Base-by-base conservation (phyloP, 2,329 filamentous ascomycete species). In the Colletotrichum sp. region DNA sequence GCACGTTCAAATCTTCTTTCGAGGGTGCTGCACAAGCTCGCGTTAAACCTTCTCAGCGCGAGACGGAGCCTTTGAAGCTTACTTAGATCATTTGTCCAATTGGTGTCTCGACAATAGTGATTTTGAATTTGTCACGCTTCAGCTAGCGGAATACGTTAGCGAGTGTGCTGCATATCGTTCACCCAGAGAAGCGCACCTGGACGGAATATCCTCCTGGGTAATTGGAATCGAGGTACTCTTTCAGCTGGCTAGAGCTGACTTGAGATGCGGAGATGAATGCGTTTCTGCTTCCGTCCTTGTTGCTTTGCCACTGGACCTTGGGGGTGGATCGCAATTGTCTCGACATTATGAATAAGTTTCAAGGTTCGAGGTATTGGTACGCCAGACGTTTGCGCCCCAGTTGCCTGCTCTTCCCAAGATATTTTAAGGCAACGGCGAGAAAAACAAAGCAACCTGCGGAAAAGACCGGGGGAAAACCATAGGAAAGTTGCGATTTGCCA, bases 221-320 rank as follows among this genome's bases (percentile, higher is more conserved):
- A 6, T 72, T 62, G 5, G 7, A 32, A 28, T 72, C 70, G 16
- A 72, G 36, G 2, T 72, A 72, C 36, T 72, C 63, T 34, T 72
- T 72, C 13, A 72, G 55, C 28, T 72, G 70, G 13, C 63, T 62
- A 8, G 70, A 72, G 55, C 55, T 72, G 16, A 72, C 70, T 68
- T 68, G 55, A 2, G 63, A 68, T n/a, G 70, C 70, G 6, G 70
- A 72, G 4, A 72, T 52, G 10, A 36, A 36, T 6, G 70, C 70
- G 4, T 68, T 62, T 13, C 34, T 66, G 28, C 63, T 72, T 21
- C 70, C 70, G 32, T 72, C 70, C n/a, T 26, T 28, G 21, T 68
- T 72, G 55, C 26, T 52, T 49, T 68, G 63, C 70, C 70, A 72
- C 16, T 68, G 34, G 34, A 68, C 63, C 36, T 72, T 72, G n/a